These are phyloP conservation scores for Cryptococcus floricola DNA, from an alignment of 1,284 basidiomycete genomes.

Conservation along the genomic window DNA sequence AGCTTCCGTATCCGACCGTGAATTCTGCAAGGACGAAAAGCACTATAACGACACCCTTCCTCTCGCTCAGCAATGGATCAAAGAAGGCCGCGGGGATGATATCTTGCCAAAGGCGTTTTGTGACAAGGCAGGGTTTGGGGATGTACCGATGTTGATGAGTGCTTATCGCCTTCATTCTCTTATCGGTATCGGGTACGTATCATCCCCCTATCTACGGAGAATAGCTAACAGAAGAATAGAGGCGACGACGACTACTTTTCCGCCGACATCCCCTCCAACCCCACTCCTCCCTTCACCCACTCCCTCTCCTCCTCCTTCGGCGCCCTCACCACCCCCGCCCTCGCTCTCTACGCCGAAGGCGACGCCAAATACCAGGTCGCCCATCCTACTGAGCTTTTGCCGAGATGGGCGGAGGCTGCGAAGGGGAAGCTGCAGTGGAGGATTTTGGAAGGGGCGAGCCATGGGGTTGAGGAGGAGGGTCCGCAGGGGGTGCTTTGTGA, in stretches of 20 bases:
- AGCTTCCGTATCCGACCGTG: conserved; percentile 47
- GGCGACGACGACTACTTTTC: conserved; percentile 51
- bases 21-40: conserved; percentile 25
- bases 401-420: conserved; percentile 27
- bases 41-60: conserved; percentile 20
- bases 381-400: conserved; percentile 16
- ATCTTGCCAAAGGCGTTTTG: conserved; percentile 26
- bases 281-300: conserved; percentile 23
- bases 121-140: conserved; percentile 19
- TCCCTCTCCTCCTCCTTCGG: conserved; percentile 45
- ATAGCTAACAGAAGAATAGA: conserved; percentile 10
- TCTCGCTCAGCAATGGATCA: conserved; percentile 25
- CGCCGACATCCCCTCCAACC: conserved; percentile 32
- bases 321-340: conserved; percentile 29
- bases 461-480: conserved; percentile 35
- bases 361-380: conserved; percentile 40
- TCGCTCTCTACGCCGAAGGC: conserved; percentile 39
- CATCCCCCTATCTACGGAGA: neutral
- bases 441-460: conserved; percentile 38
- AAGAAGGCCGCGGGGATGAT: conserved; percentile 28
- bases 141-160: conserved; percentile 19
- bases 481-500: conserved; percentile 26
- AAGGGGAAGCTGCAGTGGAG: conserved; percentile 25
- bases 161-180: conserved; percentile 42
- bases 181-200: conserved; percentile 34